These are phyloP conservation scores for Aspergillus nidulans DNA, from an alignment of 495 filamentous ascomycete species.

Conservation along the genomic window DNA sequence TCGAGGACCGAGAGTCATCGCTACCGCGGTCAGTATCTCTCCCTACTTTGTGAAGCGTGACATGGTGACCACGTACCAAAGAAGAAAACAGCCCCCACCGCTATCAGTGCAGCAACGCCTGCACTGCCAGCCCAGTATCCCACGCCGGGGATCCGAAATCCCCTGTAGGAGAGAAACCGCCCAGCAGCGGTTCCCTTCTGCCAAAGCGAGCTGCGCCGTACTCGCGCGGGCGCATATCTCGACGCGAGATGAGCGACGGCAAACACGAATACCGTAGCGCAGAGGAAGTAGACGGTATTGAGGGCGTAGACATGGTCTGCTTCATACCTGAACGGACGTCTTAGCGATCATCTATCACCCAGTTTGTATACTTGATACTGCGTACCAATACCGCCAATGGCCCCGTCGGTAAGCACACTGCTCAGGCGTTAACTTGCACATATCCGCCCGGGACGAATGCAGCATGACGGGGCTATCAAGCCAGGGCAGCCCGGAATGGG, in stretches of 20 bases:
- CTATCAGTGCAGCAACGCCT: constrained; percentile 19
- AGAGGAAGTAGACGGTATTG: constrained; percentile 45
- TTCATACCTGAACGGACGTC: constrained; percentile 34
- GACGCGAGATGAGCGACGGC: constrained; percentile 41
- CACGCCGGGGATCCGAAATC: not conserved
- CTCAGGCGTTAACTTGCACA: constrained; percentile 39
- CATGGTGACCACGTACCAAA: constrained; percentile 23
- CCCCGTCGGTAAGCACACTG: constrained; percentile 46
- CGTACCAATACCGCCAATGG: constrained; percentile 36
- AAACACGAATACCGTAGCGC: constrained; percentile 17
- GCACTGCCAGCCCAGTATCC: constrained; percentile 10
- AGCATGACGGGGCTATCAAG: constrained; percentile 45
- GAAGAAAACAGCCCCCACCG: constrained; percentile 22
- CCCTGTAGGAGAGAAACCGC: constrained; percentile 20
- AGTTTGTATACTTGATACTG: too few relatives aligned
- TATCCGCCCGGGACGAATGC: constrained; percentile 39
- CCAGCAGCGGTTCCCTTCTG: constrained; percentile 8
- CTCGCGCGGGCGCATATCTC: constrained; percentile 15
- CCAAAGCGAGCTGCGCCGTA: constrained; percentile 24
- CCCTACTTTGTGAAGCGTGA: not conserved
- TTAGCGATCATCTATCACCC: not conserved
- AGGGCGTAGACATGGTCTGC: constrained; percentile 51
- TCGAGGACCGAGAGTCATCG: constrained; percentile 45
- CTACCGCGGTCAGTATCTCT: constrained; percentile 12
- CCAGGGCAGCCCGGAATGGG: constrained; percentile 31